Conservation (phyloP, 345 rosid species). For the Eucalyptus pauciflora region DNA sequence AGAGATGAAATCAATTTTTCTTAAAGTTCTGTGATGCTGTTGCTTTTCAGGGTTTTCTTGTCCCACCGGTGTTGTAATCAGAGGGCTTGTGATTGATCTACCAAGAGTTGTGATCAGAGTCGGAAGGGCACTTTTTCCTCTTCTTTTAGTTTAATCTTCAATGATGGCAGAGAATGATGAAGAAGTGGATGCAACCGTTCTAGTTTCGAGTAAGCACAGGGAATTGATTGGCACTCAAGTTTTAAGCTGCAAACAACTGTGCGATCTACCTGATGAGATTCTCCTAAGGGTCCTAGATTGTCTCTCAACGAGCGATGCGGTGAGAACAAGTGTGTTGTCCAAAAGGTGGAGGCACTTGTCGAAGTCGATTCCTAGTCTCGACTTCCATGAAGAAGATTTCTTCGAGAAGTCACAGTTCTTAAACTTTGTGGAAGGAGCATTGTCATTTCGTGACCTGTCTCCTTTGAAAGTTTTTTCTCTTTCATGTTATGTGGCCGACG, state of each 20-base stretch:
- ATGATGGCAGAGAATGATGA: neutral
- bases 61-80: neutral
- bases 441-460: neutral
- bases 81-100: neutral
- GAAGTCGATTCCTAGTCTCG: neutral
- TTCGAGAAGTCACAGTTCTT: neutral
- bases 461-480: neutral
- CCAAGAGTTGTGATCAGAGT: neutral
- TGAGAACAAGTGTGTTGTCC: neutral
- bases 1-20: neutral
- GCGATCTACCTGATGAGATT: neutral
- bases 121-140: neutral
- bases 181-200: neutral
- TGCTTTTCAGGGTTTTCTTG: neutral
- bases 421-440: constrained; percentile 2
- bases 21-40: neutral
- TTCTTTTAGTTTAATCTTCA: neutral
- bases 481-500: neutral
- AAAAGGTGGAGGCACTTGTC: neutral
- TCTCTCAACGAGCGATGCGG: neutral
- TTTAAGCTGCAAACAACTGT: neutral
- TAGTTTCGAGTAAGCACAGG: neutral
- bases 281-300: neutral
- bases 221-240: neutral
- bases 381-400: neutral